Base-by-base conservation (phyloP, 345 rosid genomes). In the Citrus mangshanensis region DNA sequence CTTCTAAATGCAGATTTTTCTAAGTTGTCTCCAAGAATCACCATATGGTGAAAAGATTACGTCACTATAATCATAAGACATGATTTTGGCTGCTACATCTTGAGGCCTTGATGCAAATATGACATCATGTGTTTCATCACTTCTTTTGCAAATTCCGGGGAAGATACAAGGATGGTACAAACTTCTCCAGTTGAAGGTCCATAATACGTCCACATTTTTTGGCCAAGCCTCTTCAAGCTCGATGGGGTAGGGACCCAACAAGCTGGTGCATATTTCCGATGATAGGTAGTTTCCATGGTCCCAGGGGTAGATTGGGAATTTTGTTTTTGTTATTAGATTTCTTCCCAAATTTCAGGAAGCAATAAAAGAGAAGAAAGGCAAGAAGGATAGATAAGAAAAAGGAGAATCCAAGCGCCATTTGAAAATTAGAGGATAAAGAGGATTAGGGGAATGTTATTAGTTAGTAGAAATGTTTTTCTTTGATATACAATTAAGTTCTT, bases 211-310 rank as follows among this genome's bases (percentile, higher is more conserved):
- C 84, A 68, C 46, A 32, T 51, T 58, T 74, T 9, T 22, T 35
- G n/a, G 81, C 78, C 65, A 80, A 72, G 24, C 68, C 78, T 77
- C 56, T 72, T 9, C 80, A 37, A 4, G 21, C 14, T 5, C 12
- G 80, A 68, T 83, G 85, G 6, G 85, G 85, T 4, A 76, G 64
- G 40, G 71, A 14, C 13, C 79, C 74, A 56, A n/a, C 18, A 0
- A 85, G 69, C 30, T 79, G 82, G 62, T 80, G 88, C 46, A 83
- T 2, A 61, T 83, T 87, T 13, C 90, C 90, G 5, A 85, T 54
- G 9, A 87, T 0, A 32, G 88, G 88, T 12, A 83, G 55, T 58
- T 76, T 81, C 81, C 73, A 46, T 54, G 88, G 90, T 8, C 86
- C 88, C 4, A 88, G 84, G 9, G 84, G 86, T 16, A 77, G 71